Evolutionary conservation across 169 alveolate genomes (phyloP), one percentile per base, ranked within the genome.

Genomic region (Plasmodium berghei): DNA sequence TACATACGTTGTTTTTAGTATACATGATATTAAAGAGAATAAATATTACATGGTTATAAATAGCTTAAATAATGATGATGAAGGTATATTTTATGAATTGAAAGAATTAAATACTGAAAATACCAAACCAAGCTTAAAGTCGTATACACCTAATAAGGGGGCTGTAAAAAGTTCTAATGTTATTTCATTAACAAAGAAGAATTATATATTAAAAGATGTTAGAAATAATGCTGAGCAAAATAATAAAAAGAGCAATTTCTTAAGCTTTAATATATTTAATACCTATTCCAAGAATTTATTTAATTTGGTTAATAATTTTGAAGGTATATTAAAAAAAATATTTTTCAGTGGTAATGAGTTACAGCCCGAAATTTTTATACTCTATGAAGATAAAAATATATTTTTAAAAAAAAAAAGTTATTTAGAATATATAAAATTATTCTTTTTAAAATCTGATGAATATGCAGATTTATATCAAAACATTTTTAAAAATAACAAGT

Each of bases 401-500:
- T 22, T 75, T 14, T 26, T 75, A 49, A 62, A 75, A 28, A 26
- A 64, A 28, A 75, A 75, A 75, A 63, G 71, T 16, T 64, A 63
- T 56, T 63, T 75, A 46, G 71, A 75, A 48, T 48, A 34, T 48
- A 9, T 75, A 18, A 75, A 75, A 52, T 42, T 12, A 28, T 75
- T 75, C n/a, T 75, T 75, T 75, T 16, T 75, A 16, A 75, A 75
- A 62, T 62, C 63, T 49, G 77, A 75, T 22, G 59, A 75, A 26
- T 20, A 75, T 54, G 40, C 49, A 10, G 16, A 64, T 75, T 34
- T 75, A 58, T 24, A 52, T 55, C 77, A 75, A 42, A 28, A 48
- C 26, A 75, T 75, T 48, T 75, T 75, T 75, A 63, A 46, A 42
- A 58, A 75, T 75, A 75, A 75, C 58, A 75, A 75, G 16, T 74